phyloP scores from a whole-genome alignment of 192 early-diverging fungal genomes.

The Linnemannia schmuckeri region DNA sequence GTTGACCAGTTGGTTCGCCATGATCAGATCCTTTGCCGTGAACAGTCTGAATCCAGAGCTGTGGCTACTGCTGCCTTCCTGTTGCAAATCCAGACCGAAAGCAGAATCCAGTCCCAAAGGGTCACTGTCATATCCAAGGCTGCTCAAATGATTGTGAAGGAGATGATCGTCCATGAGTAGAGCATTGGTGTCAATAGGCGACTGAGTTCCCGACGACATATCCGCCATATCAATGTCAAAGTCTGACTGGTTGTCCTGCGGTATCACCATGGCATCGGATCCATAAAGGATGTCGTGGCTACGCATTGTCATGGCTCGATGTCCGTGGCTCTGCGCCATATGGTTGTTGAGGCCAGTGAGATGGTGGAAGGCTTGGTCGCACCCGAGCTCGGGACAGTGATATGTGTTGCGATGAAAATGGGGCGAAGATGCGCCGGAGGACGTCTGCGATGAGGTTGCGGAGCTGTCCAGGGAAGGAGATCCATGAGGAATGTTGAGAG shows the following conservation, averaged over 20 bases:
- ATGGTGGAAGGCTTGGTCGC: constrained; percentile 29
- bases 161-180: constrained; percentile 19
- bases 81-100: background rate
- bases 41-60: constrained; percentile 11
- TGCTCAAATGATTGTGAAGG: constrained; percentile 22
- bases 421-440: constrained; percentile 46
- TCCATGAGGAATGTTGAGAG: constrained; percentile 25
- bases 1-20: constrained; percentile 1
- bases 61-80: background rate
- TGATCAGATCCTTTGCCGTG: constrained; percentile 12
- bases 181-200: constrained; percentile 39
- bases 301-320: constrained; percentile 28
- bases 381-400: constrained; percentile 34
- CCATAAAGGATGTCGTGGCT: constrained; percentile 12
- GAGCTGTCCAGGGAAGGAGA: constrained; percentile 32
- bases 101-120: constrained; percentile 19
- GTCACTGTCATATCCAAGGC: background rate
- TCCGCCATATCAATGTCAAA: constrained; percentile 41
- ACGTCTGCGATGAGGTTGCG: constrained; percentile 24
- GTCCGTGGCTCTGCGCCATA: constrained; percentile 41
- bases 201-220: constrained; percentile 15
- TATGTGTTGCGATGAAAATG: constrained; percentile 27
- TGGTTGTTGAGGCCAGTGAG: constrained; percentile 29
- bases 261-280: constrained; percentile 25
- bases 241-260: constrained; percentile 20